Evolutionary conservation across 768 basidiomycete genomes (phyloP), one percentile per base, ranked within the genome.

Genomic region (Gyrodon lividus): DNA sequence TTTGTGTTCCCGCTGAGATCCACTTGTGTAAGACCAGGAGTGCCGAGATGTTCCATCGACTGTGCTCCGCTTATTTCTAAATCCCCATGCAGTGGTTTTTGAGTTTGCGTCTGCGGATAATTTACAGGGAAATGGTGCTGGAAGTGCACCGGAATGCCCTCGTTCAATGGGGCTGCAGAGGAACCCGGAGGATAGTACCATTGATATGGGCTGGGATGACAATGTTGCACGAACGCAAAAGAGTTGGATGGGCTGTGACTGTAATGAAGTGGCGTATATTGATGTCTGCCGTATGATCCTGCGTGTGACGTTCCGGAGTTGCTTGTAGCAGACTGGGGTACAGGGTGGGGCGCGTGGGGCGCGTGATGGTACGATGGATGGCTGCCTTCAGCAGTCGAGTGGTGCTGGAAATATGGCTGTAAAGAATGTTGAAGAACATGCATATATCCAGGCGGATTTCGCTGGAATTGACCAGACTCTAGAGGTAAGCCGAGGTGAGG

Each of bases 181-280:
- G 68, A 22, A 46, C 64, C 55, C 47, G 68, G 67, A 34, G 73
- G 72, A 19, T 78, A 59, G 54, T 81, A 82, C 74, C 77, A 84
- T 79, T 64, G 72, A 62, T 74, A 77, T 37, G 73, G 67, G 1
- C 72, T 62, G 6, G 66, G 55, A 0, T 70, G 67, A 43, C 71
- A 74, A 0, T 69, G 61, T 7, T 70, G 72, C 0, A 72, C 58
- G 53, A 75, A 78, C 12, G 65, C 37, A 56, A 73, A 80, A 50
- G 37, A 69, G 56, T 40, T 64, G 53, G 31, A 67, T 54, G 46
- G 67, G 61, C 66, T 66, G 30, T 67, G 67, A 60, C 66, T 66
- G 30, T 67, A 72, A 3, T 53, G 59, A 22, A 61, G 40, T 24
- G 48, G 45, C 26, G 31, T 40, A 40, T 52, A 56, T 9, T 41